Base-by-base conservation (phyloP, 805 yeast genomes). In the Yarrowia keelungensis region DNA sequence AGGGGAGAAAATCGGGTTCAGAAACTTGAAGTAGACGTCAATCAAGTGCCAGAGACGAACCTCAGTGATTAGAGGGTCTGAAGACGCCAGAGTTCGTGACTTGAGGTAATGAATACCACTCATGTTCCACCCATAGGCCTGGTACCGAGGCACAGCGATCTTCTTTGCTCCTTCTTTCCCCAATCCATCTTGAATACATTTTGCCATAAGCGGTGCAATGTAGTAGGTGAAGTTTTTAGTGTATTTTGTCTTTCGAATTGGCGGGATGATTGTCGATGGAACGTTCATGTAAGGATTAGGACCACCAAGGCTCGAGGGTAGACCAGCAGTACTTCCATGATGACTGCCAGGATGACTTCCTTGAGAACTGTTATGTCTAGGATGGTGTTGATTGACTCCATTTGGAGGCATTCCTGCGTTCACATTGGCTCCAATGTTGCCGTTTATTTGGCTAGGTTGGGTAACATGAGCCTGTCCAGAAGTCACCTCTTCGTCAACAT, bases 81-180 rank as follows among this genome's bases (percentile, higher is more conserved):
- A 80, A 76, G 45, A 71, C 47, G 19, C 71, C 67, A 70, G 72
- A 46, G 61, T 62, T 35, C 73, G 70, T 16, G 77, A 69, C 36
- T 74, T 73, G 19, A 86, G 70, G 73, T 85, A 87, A 72, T 82
- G 83, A 38, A 81, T 81, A 0, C 90, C 90, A n/a, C 83, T 79
- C 84, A 86, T 78, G 74, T 87, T 87, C 89, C 90, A 87, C 15
- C 89, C 89, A 72, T 85, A 87, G 64, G 81, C 83, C 73, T 87
- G 89, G n/a, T 81, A 78, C 56, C 89, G 75, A 5, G 89, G 89
- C n/a, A 83, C 70, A 12, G 76, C 72, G 14, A 85, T 74, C 15
- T 45, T 47, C n/a, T 59, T 59, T 5, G 67, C 43, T 2, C 67
- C 67, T 16, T 62, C 67, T 15, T 62, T 62, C 14, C 67, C 67